These are phyloP conservation scores for Arthrobotrys entomopaga DNA, from an alignment of 2,329 filamentous ascomycete species.

Conservation along the genomic window DNA sequence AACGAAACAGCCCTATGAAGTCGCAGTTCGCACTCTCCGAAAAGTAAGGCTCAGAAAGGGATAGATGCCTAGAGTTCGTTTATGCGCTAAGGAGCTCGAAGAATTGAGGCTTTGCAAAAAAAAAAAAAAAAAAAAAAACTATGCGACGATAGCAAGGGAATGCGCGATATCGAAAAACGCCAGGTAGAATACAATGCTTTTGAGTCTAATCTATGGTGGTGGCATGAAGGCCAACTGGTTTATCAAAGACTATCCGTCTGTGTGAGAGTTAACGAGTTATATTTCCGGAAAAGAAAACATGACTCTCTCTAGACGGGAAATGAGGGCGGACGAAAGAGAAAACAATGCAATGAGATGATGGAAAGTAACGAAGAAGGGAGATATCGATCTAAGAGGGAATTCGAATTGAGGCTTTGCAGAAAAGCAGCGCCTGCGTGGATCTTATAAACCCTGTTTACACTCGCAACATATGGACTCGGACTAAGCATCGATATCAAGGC, in stretches of 20 bases:
- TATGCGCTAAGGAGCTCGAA: constrained; percentile 27
- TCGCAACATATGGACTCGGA: not conserved
- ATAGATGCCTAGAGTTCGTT: constrained; percentile 50
- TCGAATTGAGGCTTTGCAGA: constrained; percentile 51
- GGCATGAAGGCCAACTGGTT: not conserved
- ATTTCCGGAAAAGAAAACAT: constrained; percentile 16
- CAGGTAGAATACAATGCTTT: constrained; percentile 12
- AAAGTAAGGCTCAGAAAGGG: constrained; percentile 42
- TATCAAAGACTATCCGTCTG: not conserved
- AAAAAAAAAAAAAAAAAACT: constrained; percentile 16
- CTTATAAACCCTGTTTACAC: constrained; percentile 41
- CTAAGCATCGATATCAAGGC: not conserved
- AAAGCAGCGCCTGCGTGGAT: constrained; percentile 48
- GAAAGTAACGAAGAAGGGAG: no score
- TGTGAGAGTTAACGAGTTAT: constrained; percentile 6
- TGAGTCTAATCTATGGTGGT: no score
- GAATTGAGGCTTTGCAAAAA: constrained; percentile 51
- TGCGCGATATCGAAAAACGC: no score
- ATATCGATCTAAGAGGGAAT: no score
- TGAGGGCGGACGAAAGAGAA: not conserved
- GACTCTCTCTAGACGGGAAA: constrained; percentile 1
- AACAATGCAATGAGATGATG: no score
- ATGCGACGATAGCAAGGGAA: constrained; percentile 15
- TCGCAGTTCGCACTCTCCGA: constrained; percentile 43
- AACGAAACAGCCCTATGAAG: constrained; percentile 52